Conservation (phyloP, 148 eudicot species). For the Fagopyrum esculentum region DNA sequence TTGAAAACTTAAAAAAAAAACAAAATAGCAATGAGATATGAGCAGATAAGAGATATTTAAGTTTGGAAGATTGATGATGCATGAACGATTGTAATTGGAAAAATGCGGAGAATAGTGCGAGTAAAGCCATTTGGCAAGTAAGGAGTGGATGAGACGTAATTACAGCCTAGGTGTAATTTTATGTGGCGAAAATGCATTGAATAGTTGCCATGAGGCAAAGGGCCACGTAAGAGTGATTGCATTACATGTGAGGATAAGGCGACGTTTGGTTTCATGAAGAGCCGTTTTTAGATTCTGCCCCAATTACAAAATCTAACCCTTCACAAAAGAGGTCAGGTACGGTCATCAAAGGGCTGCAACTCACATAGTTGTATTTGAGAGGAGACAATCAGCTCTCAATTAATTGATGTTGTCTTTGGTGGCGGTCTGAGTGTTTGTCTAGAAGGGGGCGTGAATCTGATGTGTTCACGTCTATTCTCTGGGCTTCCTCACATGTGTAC, state of each 20-base stretch:
- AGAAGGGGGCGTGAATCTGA: too few relatives aligned
- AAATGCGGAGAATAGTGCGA: background rate
- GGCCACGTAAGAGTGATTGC: background rate
- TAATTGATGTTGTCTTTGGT: too few relatives aligned
- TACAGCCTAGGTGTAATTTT: background rate
- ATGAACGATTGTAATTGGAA: background rate
- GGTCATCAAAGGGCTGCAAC: background rate
- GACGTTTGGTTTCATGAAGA: background rate
- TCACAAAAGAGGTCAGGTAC: background rate
- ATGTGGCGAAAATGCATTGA: background rate
- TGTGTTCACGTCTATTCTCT: too few relatives aligned
- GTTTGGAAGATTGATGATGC: background rate
- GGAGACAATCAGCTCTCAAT: too few relatives aligned
- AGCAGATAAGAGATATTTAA: too few relatives aligned
- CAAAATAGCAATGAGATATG: too few relatives aligned
- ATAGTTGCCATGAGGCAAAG: background rate
- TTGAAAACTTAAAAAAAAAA: too few relatives aligned
- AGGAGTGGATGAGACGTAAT: too few relatives aligned
- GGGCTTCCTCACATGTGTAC: too few relatives aligned
- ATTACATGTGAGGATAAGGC: background rate
- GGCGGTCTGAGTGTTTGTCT: too few relatives aligned
- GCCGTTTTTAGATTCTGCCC: background rate
- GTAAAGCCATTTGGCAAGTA: background rate
- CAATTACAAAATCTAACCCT: background rate
- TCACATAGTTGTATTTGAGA: background rate